Evolutionary conservation across 78 protist species (phyloP), one percentile per base, ranked within the genome.

Genomic region (Emiliania huxleyi): DNA sequence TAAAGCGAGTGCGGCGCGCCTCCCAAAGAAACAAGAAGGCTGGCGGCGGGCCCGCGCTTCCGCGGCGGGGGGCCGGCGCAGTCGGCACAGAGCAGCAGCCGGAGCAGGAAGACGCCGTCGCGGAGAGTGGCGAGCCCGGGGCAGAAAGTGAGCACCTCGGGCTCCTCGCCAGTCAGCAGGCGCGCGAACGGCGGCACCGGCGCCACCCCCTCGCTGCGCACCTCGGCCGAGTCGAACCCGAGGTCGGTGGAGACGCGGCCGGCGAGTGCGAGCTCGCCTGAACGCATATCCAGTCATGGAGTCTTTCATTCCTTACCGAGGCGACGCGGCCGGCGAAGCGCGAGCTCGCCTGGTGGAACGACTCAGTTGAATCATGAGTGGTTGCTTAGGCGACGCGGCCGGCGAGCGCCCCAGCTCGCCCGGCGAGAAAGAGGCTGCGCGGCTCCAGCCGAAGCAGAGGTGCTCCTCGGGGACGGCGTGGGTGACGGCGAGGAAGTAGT

Each of bases 401-500:
- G n/a, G n/a, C n/a, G n/a, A n/a, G n/a, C n/a, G n/a, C n/a, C n/a
- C 18, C n/a, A 26, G 83, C 83, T 25, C 22, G 22, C 21, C 15
- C 35, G 21, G 38, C 85, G 19, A 29, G n/a, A 81, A n/a, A 22
- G 40, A 18, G 37, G 5, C 21, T 22, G 38, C 3, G 22, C 90
- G 91, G n/a, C 71, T 90, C 90, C 90, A 93, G 2, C 6, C 26
- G 55, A 87, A 85, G 46, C 87, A 0, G 33, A 43, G 83, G 18
- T n/a, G 37, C 23, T 2, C 37, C 45, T 19, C 29, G 29, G 75
- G 37, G 29, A 62, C 75, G 11, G 18, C 44, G 23, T 73, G 44
- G 6, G 15, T 18, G 62, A 87, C 89, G 23, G 49, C 33, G 11
- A 2, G 48, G 43, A 91, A 95, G 94, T 95, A 95, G 87, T 95